These are phyloP conservation scores for Diaporthe sp. DNA, from an alignment of 2,329 filamentous ascomycete genomes.

Conservation along the genomic window DNA sequence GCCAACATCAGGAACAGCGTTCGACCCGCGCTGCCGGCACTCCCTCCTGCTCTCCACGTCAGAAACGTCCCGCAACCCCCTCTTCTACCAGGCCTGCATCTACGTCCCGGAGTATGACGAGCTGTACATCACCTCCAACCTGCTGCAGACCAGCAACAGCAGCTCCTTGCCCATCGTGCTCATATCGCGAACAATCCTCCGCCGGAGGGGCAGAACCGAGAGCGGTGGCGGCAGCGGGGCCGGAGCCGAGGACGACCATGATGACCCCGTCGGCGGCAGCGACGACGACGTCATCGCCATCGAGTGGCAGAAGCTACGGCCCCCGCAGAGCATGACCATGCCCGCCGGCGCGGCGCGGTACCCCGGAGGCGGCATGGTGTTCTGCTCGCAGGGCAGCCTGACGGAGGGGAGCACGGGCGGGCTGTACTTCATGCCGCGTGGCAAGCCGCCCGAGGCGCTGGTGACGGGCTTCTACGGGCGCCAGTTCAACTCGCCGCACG, in stretches of 20 bases:
- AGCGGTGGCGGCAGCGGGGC: too few relatives aligned
- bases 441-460: conserved; percentile 47
- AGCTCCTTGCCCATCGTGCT: conserved; percentile 54
- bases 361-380: conserved; percentile 53
- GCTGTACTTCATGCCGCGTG: conserved; percentile 47
- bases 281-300: conserved; percentile 44
- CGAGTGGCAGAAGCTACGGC: conserved; percentile 53
- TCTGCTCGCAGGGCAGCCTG: conserved; percentile 41
- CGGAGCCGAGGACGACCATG: conserved; percentile 39
- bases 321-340: conserved; percentile 56
- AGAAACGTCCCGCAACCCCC: conserved; percentile 52
- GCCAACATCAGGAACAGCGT: conserved; percentile 45
- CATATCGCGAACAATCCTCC: conserved; percentile 54
- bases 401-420: conserved; percentile 46
- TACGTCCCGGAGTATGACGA: conserved; percentile 52
- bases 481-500: conserved; percentile 59
- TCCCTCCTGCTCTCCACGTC: conserved; percentile 54
- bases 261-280: conserved; percentile 38
- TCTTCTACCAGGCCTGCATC: conserved; percentile 58
- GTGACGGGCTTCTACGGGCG: conserved; percentile 55
- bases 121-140: conserved; percentile 57
- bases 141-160: conserved; percentile 50
- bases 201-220: conserved; percentile 35
- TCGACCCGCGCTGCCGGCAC: conserved; percentile 47
- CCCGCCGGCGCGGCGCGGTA: conserved; percentile 73